A percentile compares a stretch with the other conserved stretches of the same genome.
phyloP scores from a whole-genome alignment of 352 stramenopile genomes.

The Phytophthora pinifolia region DNA sequence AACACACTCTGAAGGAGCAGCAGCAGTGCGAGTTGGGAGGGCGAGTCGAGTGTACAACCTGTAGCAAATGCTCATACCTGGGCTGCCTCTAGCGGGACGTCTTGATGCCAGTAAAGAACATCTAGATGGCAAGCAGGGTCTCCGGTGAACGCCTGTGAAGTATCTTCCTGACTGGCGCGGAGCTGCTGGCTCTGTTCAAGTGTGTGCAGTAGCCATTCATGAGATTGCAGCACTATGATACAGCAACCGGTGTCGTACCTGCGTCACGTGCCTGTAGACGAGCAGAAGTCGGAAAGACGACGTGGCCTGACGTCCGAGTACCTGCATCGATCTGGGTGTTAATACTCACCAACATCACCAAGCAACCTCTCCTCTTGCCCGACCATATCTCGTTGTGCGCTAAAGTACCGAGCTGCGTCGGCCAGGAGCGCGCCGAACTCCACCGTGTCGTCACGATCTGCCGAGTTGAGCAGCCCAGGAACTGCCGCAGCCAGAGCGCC shows the following conservation, averaged over 20 bases:
- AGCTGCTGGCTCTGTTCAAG: slow-evolving; percentile 23
- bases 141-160: slow-evolving; percentile 28
- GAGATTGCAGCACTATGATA: background rate
- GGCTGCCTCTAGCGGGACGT: slow-evolving; percentile 30
- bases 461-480: slow-evolving; percentile 12
- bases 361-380: background rate
- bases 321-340: background rate
- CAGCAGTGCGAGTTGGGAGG: background rate
- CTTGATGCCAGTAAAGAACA: slow-evolving; percentile 51
- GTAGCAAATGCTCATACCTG: slow-evolving; percentile 25
- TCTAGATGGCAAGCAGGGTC: slow-evolving; percentile 40
- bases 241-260: slow-evolving; percentile 18
- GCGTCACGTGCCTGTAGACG: slow-evolving; percentile 31
- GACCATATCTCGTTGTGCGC: slow-evolving; percentile 25
- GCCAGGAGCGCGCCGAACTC: slow-evolving; percentile 39
- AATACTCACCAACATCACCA: slow-evolving; percentile 1
- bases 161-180: slow-evolving; percentile 11
- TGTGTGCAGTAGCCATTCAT: background rate
- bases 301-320: slow-evolving; percentile 17
- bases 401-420: slow-evolving; percentile 35
- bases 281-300: slow-evolving; percentile 35
- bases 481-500: slow-evolving; percentile 26
- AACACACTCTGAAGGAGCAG: slow-evolving; percentile 30
- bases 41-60: background rate
- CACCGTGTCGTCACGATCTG: slow-evolving; percentile 12